A percentile compares a stretch with the other conserved stretches of the same genome.
phyloP scores from a whole-genome alignment of 805 yeast genomes.

The Scheffersomyces stipitis region DNA sequence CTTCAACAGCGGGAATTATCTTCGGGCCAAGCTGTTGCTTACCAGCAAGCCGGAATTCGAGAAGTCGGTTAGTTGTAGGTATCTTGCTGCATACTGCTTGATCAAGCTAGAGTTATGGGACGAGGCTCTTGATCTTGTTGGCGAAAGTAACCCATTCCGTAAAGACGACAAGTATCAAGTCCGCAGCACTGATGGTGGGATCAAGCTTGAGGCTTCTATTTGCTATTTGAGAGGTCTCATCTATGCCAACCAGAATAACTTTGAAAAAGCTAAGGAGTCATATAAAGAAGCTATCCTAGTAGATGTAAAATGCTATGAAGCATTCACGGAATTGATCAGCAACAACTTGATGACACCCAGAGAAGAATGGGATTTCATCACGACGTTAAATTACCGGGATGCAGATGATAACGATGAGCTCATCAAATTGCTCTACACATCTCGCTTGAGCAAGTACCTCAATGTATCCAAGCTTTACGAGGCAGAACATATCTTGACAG shows the following conservation, averaged over 20 bases:
- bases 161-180: conserved; percentile 40
- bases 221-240: conserved; percentile 83
- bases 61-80: conserved; percentile 71
- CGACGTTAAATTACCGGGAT: conserved; percentile 63
- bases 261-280: conserved; percentile 82
- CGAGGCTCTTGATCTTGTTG: conserved; percentile 83
- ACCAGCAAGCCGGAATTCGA: conserved; percentile 53
- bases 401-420: conserved; percentile 80
- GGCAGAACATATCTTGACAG: conserved; percentile 63
- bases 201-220: conserved; percentile 82
- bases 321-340: conserved; percentile 73
- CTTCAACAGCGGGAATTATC: conserved; percentile 70
- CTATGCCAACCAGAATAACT: conserved; percentile 78
- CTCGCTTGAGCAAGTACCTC: conserved; percentile 71
- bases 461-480: conserved; percentile 59
- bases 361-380: conserved; percentile 83
- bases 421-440: conserved; percentile 71
- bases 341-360: conserved; percentile 75
- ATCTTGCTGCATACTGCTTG: conserved; percentile 73
- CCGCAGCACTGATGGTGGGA: conserved; percentile 72
- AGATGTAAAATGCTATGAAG: conserved; percentile 92
- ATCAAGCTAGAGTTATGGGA: conserved; percentile 77
- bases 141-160: conserved; percentile 75
- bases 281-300: conserved; percentile 82
- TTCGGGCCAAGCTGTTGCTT: conserved; percentile 74